Evolutionary conservation across 495 filamentous ascomycete genomes (phyloP), one percentile per base, ranked within the genome.

Genomic region (Tuber aestivum): DNA sequence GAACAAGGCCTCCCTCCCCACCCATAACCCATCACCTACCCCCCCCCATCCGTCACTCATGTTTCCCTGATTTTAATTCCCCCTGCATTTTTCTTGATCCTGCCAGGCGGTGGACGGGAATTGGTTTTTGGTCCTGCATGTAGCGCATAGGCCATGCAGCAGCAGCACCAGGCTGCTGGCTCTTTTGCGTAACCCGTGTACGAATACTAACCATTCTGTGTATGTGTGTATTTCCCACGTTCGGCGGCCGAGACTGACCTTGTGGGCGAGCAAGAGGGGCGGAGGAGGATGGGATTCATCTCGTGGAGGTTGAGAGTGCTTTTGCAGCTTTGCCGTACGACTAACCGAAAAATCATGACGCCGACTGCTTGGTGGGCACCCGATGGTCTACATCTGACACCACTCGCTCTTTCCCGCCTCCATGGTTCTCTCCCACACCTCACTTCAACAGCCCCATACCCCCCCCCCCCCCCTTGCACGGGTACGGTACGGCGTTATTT

Each of bases 361-460:
- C 75, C 79, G 61, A 76, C 78, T 79, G 35, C 73, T 78, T 74
- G 72, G 72, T 68, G 76, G 61, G 76, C 73, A 27, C 12, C 56
- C 27, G 56, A 5, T 65, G 73, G 73, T 79, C 78, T 76, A 79
- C 78, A 79, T 79, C 78, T 79, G 77, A 79, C 78, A 79, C 78
- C 65, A 75, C 77, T 79, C 73, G 76, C 72, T 79, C 79, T 79
- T 79, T 79, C 77, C 78, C 78, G 78, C 76, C 65, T 72, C 78
- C 78, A 79, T 79, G 78, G 78, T 79, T 79, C 78, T 79, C 78
- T 79, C 70, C 73, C 78, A 79, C 78, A 79, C 76, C 78, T 79
- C 42, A 70, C 61, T 23, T 71, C 72, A 73, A 73, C 76, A 79
- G 78, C 78, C 78, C 73, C 77, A 75, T 72, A n/a, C n/a, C n/a